Percentiles rank a stretch among this genome's conserved stretches.
These are phyloP conservation scores for Leersia perrieri DNA, from an alignment of 176 grass and related monocot species.

Conservation along the genomic window DNA sequence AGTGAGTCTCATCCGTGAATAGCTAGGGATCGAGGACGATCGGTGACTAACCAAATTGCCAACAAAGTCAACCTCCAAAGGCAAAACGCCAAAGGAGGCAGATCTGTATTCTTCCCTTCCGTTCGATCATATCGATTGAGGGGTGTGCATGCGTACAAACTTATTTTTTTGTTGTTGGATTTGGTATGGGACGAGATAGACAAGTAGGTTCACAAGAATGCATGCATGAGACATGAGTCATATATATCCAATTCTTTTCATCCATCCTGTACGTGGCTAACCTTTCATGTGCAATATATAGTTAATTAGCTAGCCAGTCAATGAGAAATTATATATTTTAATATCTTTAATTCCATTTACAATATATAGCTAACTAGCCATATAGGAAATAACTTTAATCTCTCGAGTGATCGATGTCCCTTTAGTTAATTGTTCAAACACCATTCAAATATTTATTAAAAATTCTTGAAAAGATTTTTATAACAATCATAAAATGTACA, in stretches of 20 bases:
- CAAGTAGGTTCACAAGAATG: conserved; percentile 4
- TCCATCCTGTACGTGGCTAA: not conserved
- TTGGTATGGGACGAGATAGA: conserved; percentile 10
- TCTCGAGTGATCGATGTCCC: too few species aligned
- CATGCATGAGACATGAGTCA: too few species aligned
- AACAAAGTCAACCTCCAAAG: conserved; percentile 40
- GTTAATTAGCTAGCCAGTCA: too few species aligned
- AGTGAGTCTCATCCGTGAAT: not conserved
- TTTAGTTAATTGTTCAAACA: too few species aligned
- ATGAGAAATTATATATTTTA: too few species aligned
- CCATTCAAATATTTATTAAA: too few species aligned
- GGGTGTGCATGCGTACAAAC: not conserved
- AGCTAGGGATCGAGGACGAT: not conserved
- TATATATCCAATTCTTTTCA: not conserved
- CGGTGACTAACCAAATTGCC: conserved; percentile 22
- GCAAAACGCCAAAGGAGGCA: conserved; percentile 6
- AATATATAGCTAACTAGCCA: too few species aligned
- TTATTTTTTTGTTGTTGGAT: conserved; percentile 29
- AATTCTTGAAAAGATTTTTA: too few species aligned
- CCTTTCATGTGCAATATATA: not conserved
- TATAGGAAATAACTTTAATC: too few species aligned
- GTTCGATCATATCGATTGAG: not conserved
- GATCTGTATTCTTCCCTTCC: conserved; percentile 19
- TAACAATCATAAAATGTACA: too few species aligned
- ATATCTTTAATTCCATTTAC: too few species aligned